These are phyloP conservation scores for Chlamydomonas sp. DNA, from an alignment of 139 green algal species.

Conservation along the genomic window DNA sequence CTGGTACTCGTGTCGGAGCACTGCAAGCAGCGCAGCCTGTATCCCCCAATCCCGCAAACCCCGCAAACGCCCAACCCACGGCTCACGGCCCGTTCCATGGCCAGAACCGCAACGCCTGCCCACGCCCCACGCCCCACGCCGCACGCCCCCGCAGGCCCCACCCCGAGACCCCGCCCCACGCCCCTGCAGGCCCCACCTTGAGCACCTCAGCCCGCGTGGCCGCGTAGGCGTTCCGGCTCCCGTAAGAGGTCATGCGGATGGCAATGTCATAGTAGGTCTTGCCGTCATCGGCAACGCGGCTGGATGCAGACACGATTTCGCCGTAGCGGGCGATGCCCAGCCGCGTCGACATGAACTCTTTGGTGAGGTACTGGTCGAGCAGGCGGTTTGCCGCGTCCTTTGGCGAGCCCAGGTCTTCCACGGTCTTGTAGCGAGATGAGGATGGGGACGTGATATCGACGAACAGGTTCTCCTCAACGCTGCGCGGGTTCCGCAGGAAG, in stretches of 20 bases:
- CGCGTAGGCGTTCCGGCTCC: constrained; percentile 81
- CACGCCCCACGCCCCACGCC: not conserved
- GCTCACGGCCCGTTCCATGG: no score
- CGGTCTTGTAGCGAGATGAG: constrained; percentile 67
- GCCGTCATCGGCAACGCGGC: constrained; percentile 43
- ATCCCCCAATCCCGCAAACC: no score
- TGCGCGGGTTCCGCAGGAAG: constrained; percentile 87
- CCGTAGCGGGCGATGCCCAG: constrained; percentile 72
- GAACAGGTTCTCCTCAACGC: constrained; percentile 93
- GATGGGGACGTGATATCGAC: constrained; percentile 92
- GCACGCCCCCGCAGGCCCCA: not conserved
- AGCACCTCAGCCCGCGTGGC: constrained; percentile 60
- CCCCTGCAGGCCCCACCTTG: constrained; percentile 24
- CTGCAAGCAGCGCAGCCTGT: no score
- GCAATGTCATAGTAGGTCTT: constrained; percentile 59
- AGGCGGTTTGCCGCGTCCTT: constrained; percentile 74
- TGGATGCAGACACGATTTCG: constrained; percentile 48
- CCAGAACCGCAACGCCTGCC: no score
- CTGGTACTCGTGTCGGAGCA: no score
- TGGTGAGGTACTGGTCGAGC: constrained; percentile 82
- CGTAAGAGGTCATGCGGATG: constrained; percentile 78
- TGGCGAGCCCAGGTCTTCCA: constrained; percentile 87
- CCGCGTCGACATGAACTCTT: constrained; percentile 97
- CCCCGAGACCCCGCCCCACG: constrained; percentile 12
- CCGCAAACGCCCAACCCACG: no score